Conservation (phyloP, 2,329 filamentous ascomycete genomes). For the Paraphaeosphaeria sporulosa region DNA sequence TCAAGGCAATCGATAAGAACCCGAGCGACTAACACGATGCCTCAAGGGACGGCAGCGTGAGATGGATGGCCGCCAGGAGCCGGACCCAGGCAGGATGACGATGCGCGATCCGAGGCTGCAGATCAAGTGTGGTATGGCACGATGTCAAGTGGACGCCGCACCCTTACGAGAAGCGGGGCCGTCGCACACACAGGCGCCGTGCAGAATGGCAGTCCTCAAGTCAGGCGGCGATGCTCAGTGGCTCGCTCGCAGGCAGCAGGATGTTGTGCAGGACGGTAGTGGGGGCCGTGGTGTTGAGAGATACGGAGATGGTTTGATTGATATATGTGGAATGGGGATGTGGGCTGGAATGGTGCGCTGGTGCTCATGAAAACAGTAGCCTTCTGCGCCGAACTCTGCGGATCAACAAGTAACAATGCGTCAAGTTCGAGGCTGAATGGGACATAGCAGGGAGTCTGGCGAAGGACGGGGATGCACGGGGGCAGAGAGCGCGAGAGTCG, state of each 20-base stretch:
- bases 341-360: conserved; percentile 7
- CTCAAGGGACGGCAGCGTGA: neutral
- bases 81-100: conserved; percentile 23
- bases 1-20: conserved; percentile 18
- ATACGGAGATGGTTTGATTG: neutral
- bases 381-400: conserved; percentile 43
- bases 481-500: conserved; percentile 9
- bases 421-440: conserved; percentile 34
- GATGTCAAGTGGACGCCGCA: conserved; percentile 19
- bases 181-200: conserved; percentile 19
- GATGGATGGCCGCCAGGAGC: neutral
- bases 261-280: neutral
- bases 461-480: conserved; percentile 7
- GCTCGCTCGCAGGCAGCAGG: neutral
- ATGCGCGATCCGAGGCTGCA: conserved; percentile 9
- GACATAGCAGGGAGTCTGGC: conserved; percentile 34
- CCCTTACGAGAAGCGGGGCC: conserved; percentile 15
- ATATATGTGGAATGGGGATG: neutral
- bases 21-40: neutral
- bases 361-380: conserved; percentile 27
- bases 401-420: conserved; percentile 44
- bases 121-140: conserved; percentile 13
- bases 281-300: conserved; percentile 18
- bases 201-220: conserved; percentile 12
- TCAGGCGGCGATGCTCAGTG: conserved; percentile 11